These are phyloP conservation scores for Zygoascus biomembranicola DNA, from an alignment of 805 yeast genomes.

Conservation along the genomic window DNA sequence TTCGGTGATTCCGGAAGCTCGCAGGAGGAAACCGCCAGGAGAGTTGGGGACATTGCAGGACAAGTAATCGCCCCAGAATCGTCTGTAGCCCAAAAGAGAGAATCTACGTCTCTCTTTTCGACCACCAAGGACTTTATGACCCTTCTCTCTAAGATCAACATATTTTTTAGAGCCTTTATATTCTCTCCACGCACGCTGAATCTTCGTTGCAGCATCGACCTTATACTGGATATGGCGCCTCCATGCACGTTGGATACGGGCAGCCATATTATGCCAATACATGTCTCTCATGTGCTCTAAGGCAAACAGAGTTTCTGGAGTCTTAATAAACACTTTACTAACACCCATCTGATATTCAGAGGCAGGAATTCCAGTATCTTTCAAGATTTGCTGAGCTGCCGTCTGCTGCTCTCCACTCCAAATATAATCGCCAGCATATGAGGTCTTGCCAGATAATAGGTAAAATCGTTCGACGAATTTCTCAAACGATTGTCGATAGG, in stretches of 20 bases:
- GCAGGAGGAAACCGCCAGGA: constrained; percentile 66
- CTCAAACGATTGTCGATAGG: constrained; percentile 93
- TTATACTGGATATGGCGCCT: constrained; percentile 72
- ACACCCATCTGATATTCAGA: constrained; percentile 88
- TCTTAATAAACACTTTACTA: constrained; percentile 86
- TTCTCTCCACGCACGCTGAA: constrained; percentile 78
- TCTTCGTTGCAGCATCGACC: constrained; percentile 74
- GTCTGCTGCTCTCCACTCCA: constrained; percentile 53
- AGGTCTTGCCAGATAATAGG: constrained; percentile 75
- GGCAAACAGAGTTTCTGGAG: constrained; percentile 94
- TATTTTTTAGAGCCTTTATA: constrained; percentile 72
- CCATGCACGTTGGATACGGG: constrained; percentile 95
- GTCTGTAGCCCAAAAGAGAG: constrained; percentile 79
- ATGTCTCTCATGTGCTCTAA: constrained; percentile 93
- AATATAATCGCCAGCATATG: constrained; percentile 79
- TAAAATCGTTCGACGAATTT: constrained; percentile 93
- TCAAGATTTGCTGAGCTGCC: constrained; percentile 46
- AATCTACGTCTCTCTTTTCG: constrained; percentile 85
- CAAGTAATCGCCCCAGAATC: constrained; percentile 90
- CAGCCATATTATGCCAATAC: constrained; percentile 98
- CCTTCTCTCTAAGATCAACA: constrained; percentile 79
- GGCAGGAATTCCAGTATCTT: constrained; percentile 60
- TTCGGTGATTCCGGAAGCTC: constrained; percentile 60
- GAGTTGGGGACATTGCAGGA: constrained; percentile 73
- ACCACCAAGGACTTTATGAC: constrained; percentile 59